These are phyloP conservation scores for Buxus sempervirens DNA, from an alignment of 164 flowering plant genomes.

Conservation along the genomic window DNA sequence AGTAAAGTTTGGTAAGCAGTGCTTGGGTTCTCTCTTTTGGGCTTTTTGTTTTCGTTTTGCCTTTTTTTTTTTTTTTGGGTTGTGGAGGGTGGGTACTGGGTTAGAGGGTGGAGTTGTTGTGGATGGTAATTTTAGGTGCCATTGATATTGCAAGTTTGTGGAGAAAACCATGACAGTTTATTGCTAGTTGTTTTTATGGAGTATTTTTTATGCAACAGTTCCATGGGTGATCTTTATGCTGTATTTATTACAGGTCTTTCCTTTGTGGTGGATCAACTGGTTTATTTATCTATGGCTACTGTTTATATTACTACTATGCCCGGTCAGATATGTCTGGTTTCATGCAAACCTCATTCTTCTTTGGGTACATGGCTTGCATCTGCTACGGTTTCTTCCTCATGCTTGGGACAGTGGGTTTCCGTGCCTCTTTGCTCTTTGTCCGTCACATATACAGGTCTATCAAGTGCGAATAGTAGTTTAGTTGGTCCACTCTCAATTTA, in stretches of 20 bases:
- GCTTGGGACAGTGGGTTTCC: conserved; percentile 42
- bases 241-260: conserved; percentile 28
- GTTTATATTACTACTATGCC: conserved; percentile 37
- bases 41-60: no score
- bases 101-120: no score
- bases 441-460: conserved; percentile 40
- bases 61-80: no score
- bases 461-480: conserved; percentile 31
- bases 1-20: no score
- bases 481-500: background rate
- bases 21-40: no score
- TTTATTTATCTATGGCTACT: conserved; percentile 34
- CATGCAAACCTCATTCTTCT: conserved; percentile 43
- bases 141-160: no score
- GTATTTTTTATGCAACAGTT: background rate
- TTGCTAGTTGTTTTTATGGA: no score
- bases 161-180: no score
- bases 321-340: conserved; percentile 44
- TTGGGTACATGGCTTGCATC: conserved; percentile 45
- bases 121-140: no score
- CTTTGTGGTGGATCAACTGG: conserved; percentile 42
- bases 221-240: background rate
- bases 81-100: no score
- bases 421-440: conserved; percentile 36
- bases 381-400: conserved; percentile 43